Evolutionary conservation across 2,329 filamentous ascomycete species (phyloP), one percentile per base, ranked within the genome.

Genomic region (Chrysoporthe austroafricana): DNA sequence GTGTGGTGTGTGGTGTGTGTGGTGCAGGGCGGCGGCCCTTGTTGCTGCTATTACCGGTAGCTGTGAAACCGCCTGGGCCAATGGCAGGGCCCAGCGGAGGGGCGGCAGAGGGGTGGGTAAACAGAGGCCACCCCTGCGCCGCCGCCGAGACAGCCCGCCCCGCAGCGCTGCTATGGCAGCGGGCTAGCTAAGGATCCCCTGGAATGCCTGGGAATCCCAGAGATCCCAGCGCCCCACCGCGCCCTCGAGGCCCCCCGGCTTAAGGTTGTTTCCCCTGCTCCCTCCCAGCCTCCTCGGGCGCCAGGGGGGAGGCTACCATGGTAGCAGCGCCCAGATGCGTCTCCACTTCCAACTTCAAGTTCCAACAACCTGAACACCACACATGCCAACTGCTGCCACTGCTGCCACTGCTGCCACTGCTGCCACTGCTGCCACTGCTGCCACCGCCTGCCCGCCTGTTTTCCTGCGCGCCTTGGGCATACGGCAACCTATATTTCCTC

Each of bases 261-360:
- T 54, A 54, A 54, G 50, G 50, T 54, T 54, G 50, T 54, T 54
- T 54, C 32, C 26, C 21, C 13, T 54, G 7, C 26, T 21, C 26
- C 50, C 11, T 54, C 50, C 50, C 50, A 54, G 50, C 50, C 50
- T 54, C 50, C 50, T 54, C 11, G 26, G 14, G 21, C 32, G 50
- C 50, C 14, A 5, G 50, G 50, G 50, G 14, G 6, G 3, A 16
- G 48, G 50, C 50, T 26, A 26, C 26, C 26, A 26, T 26, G 26
- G 26, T 26, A 26, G 26, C 26, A 26, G 26, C 26, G 26, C 26
- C 26, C 50, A 52, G 21, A 52, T 52, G 6, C 50, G 26, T 21
- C 14, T 54, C 50, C 50, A 54, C 50, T 54, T 54, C 50, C 50
- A 54, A 54, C 50, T 54, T 54, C 50, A 54, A 32, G 21, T 16